Percentiles rank a stretch among this genome's conserved stretches.
Conservation (phyloP, 345 rosid genomes). For the Brassica nigra region DNA sequence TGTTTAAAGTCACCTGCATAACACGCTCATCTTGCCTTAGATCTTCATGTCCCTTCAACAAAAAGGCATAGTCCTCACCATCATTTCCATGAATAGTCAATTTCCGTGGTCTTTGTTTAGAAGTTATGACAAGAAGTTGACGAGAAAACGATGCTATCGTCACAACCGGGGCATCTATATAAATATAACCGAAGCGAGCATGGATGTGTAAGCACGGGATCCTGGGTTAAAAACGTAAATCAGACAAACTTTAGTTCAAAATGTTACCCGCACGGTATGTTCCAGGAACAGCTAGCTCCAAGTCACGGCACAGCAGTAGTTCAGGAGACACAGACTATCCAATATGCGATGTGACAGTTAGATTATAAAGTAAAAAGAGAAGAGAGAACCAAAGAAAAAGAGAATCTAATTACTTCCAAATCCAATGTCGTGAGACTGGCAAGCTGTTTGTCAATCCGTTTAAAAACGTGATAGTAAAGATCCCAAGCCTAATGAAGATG, state of each 20-base stretch:
- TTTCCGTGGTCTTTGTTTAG: slow-evolving; percentile 93
- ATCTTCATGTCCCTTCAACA: slow-evolving; percentile 98
- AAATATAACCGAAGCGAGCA: neutral
- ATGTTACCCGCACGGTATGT: slow-evolving; percentile 81
- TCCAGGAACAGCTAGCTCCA: slow-evolving; percentile 98
- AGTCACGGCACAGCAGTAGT: slow-evolving; percentile 74
- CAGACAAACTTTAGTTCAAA: slow-evolving; percentile 26
- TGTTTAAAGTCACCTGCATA: slow-evolving; percentile 72
- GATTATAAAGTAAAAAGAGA: slow-evolving; percentile 9
- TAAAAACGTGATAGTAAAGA: slow-evolving; percentile 75
- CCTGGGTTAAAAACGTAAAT: slow-evolving; percentile 10
- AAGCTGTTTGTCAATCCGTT: slow-evolving; percentile 55
- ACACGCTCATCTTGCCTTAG: slow-evolving; percentile 98
- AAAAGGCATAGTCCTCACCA: slow-evolving; percentile 86
- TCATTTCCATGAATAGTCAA: slow-evolving; percentile 94
- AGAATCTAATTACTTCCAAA: slow-evolving; percentile 66
- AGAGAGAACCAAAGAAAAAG: slow-evolving; percentile 25
- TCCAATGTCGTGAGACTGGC: slow-evolving; percentile 88
- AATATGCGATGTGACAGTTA: slow-evolving; percentile 24
- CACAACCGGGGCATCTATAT: slow-evolving; percentile 73
- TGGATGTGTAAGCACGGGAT: slow-evolving; percentile 7
- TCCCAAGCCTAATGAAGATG: slow-evolving; percentile 86
- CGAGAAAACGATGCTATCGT: slow-evolving; percentile 87
- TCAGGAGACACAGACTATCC: slow-evolving; percentile 94
- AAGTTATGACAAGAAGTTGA: slow-evolving; percentile 86